Base-by-base conservation (phyloP, 2,329 filamentous ascomycete genomes). In the Fusarium virguliforme region DNA sequence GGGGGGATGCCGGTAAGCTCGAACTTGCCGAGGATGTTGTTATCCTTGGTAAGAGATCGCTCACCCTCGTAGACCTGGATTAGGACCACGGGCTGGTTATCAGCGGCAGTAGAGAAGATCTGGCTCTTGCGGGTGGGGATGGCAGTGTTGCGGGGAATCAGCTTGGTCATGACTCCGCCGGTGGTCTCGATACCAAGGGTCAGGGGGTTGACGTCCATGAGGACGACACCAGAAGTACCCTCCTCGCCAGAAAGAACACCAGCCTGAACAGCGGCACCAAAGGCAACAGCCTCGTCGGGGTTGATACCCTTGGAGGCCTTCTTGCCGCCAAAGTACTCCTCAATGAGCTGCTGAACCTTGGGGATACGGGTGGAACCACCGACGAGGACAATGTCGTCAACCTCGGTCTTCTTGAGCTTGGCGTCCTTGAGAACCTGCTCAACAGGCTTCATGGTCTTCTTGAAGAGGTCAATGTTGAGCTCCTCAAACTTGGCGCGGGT, bases 401-500 rank as follows among this genome's bases (percentile, higher is more conserved):
- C 90, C 78, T 98, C 95, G 70, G 85, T 86, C 92, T 98, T 98
- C 91, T 95, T 95, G 79, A 98, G 89, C 89, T 98, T 97, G 82
- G 95, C 94, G 77, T 98, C 96, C 88, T 97, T 97, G 81, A 99
- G 90, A 75, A 98, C 96, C 89, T 98, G 95, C 87, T 98, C 94
- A 75, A 98, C 96, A 64, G 96, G 95, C 91, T 98, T 97, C 75
- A 98, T 90, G 65, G 96, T 98, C 90, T 96, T 97, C 92, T 97
- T 97, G 92, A 98, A 98, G 70, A 98, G 91, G 79, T 98, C 95
- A 77, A 95, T 95, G 92, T 98, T 98, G 78, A 98, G 90, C 86
- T 98, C 95, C 87, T 99, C 96, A 79, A 99, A 98, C 90, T 98
- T 98, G 88, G 96, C 96, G 78, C 95, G 94, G 83, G 95, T 98